These are phyloP conservation scores for Nemania sp. DNA, from an alignment of 2,329 filamentous ascomycete genomes.

Conservation along the genomic window DNA sequence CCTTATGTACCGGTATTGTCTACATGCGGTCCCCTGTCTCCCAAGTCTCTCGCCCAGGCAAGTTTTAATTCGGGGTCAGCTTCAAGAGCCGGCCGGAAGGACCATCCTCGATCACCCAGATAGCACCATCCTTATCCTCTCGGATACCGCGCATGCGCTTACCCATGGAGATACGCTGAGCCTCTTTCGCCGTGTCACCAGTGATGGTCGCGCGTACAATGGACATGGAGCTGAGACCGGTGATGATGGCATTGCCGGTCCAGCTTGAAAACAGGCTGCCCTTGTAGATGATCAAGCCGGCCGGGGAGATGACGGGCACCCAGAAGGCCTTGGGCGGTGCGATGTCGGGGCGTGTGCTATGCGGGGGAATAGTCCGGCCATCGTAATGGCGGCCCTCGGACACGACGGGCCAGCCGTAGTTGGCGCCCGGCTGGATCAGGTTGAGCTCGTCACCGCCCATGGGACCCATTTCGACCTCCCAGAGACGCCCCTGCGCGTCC, in stretches of 20 bases:
- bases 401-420: conserved; percentile 21
- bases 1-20: too few species aligned
- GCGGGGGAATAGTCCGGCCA: conserved; percentile 18
- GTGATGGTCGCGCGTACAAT: conserved; percentile 21
- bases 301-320: conserved; percentile 23
- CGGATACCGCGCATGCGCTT: conserved; percentile 23
- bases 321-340: conserved; percentile 20
- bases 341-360: conserved; percentile 19
- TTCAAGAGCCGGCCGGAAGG: conserved; percentile 18
- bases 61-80: conserved; percentile 21
- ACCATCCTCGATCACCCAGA: conserved; percentile 24
- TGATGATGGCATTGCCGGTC: conserved; percentile 22
- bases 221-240: conserved; percentile 8
- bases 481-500: conserved; percentile 21
- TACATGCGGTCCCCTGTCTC: conserved; percentile 13
- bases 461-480: conserved; percentile 22
- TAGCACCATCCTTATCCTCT: conserved; percentile 21
- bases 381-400: conserved; percentile 21
- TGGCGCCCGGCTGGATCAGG: conserved; percentile 17
- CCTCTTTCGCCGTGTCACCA: conserved; percentile 20
- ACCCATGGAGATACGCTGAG: conserved; percentile 23
- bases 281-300: conserved; percentile 23
- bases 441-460: conserved; percentile 23
- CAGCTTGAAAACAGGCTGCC: conserved; percentile 18
- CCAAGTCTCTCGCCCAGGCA: conserved; percentile 11